Base-by-base conservation (phyloP, 768 basidiomycete genomes). In the Daedalea quercina region DNA sequence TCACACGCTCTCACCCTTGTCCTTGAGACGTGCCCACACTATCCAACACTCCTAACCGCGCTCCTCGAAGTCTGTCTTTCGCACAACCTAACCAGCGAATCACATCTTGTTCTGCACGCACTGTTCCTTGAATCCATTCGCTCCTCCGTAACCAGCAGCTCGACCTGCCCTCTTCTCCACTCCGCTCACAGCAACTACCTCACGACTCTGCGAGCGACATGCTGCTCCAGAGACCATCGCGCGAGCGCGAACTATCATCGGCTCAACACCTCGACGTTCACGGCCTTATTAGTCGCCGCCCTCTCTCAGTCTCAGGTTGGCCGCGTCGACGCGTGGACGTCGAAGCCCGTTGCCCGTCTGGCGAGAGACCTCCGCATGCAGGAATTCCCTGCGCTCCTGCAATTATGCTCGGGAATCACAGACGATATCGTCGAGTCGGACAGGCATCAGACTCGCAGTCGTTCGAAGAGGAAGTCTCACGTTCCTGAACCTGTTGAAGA, bases 1-100 rank as follows among this genome's bases (percentile, higher is more conserved):
- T 73, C 80, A 0, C 80, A 85, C 60, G 77, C 81, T 9, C 62
- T 83, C 7, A 70, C 69, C 22, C 61, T 81, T 25, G 69, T 80
- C 13, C 62, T 83, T 37, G 65, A 66, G 22, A 64, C 66, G 3
- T 80, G 76, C 53, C 68, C 73, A 3, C 72, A 67, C 45, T 70
- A 80, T 55, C 73, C 75, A 26, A 77, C 78, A 6, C 70, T 85
- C 12, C 61, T 80, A 25, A 70, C 65, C 15, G 52, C 70, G 31
- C 70, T 85, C 1, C 70, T 84, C 1, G 76, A 81, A n/a, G 63
- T 78, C n/a, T 71, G 75, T 34, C 62, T 81, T 11, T 59, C 70
- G n/a, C 69, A 74, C 53, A 61, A 67, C 25, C 69, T 84, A 4
- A 50, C 64, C 4, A 58, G 67, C 12, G 76, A 83, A 60, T 73